phyloP scores from a whole-genome alignment of 2,329 filamentous ascomycete genomes.

The Neopestalotiopsis clavispora region DNA sequence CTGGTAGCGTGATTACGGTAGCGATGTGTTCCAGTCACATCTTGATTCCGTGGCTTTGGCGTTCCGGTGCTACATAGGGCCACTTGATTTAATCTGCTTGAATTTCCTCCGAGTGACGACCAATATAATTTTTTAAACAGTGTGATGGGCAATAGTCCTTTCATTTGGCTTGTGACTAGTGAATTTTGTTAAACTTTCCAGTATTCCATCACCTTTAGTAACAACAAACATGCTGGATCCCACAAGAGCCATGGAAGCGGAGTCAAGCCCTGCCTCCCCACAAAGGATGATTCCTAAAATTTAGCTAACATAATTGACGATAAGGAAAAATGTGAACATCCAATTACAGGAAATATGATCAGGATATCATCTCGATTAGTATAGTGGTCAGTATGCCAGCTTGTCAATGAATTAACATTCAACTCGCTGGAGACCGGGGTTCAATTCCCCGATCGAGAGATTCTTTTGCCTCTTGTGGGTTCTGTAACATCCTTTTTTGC shows the following conservation, averaged over 20 bases:
- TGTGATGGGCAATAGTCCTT: too few species aligned
- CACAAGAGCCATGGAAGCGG: background rate
- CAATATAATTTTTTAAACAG: too few species aligned
- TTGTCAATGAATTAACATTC: background rate
- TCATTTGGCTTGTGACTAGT: too few species aligned
- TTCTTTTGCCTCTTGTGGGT: background rate
- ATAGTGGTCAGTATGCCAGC: conserved; percentile 19
- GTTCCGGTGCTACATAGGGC: background rate
- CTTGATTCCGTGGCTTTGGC: background rate
- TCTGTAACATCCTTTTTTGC: background rate
- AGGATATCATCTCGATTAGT: conserved; percentile 14
- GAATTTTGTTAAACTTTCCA: too few species aligned
- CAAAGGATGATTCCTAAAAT: too few species aligned
- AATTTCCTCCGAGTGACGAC: too few species aligned
- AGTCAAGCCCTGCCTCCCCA: background rate
- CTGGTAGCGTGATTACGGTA: background rate
- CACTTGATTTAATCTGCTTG: background rate
- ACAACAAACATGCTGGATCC: background rate
- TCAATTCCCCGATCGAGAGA: conserved; percentile 19
- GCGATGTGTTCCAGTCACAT: conserved; percentile 6
- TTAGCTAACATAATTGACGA: too few species aligned
- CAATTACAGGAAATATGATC: background rate
- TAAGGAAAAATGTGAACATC: background rate
- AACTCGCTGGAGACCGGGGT: conserved; percentile 17
- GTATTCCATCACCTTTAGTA: too few species aligned